Evolutionary conservation across 2,329 filamentous ascomycete genomes (phyloP).

Genomic region (Thielaviopsis ethacetica): DNA sequence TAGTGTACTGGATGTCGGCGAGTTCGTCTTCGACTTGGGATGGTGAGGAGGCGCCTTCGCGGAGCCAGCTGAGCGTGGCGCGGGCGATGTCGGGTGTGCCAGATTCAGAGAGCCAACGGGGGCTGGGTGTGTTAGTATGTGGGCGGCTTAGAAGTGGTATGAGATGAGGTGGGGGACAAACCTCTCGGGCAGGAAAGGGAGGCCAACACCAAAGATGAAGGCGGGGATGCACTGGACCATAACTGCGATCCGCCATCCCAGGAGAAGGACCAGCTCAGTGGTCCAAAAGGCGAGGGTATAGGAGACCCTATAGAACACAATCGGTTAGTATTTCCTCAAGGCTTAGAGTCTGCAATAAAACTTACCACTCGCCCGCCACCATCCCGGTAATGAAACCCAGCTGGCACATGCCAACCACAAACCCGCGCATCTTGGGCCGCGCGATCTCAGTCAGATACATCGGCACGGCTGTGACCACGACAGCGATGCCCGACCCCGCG

Average conservation of each 20-base stretch:
- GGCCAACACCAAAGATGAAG: constrained; percentile 29
- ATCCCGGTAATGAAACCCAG: constrained; percentile 39
- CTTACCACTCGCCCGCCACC: constrained; percentile 37
- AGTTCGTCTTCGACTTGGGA: constrained; percentile 27
- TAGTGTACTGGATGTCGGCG: constrained; percentile 27
- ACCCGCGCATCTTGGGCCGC: constrained; percentile 22
- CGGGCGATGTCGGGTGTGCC: constrained; percentile 26
- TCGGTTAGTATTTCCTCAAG: background rate
- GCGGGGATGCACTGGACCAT: constrained; percentile 35
- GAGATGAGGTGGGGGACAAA: constrained; percentile 21
- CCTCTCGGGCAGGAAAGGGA: constrained; percentile 39
- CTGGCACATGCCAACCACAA: constrained; percentile 42
- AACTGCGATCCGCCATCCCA: constrained; percentile 37
- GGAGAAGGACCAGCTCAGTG: constrained; percentile 23
- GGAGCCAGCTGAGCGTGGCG: constrained; percentile 29
- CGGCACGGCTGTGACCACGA: constrained; percentile 40
- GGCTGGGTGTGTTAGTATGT: constrained; percentile 20
- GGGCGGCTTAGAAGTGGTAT: background rate
- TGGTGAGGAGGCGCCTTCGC: constrained; percentile 25
- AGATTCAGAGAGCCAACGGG: constrained; percentile 41
- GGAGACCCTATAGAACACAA: constrained; percentile 30
- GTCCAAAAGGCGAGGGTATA: constrained; percentile 40
- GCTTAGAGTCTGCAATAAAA: background rate
- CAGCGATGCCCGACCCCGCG: constrained; percentile 34
- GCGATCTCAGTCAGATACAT: constrained; percentile 35